Evolutionary conservation across 1,284 basidiomycete genomes (phyloP), one percentile per base, ranked within the genome.

Genomic region (Fistulinella cinereoalba): DNA sequence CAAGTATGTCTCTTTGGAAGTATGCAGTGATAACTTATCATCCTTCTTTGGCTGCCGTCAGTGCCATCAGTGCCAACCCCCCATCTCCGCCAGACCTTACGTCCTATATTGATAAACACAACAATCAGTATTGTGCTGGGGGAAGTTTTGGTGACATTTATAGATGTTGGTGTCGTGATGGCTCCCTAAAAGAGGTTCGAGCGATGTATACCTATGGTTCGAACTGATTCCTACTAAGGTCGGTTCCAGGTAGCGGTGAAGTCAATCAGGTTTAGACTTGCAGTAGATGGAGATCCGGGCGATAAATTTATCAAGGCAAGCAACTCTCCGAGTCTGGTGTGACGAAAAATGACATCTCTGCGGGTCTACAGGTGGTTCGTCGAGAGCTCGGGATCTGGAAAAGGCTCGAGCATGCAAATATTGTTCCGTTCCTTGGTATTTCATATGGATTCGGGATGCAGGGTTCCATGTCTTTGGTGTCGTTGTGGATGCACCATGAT

Each of bases 211-310:
- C n/a, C n/a, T n/a, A n/a, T n/a, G n/a, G n/a, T n/a, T n/a, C n/a
- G n/a, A n/a, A n/a, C n/a, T n/a, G n/a, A n/a, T n/a, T n/a, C n/a
- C n/a, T n/a, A n/a, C n/a, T n/a, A n/a, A n/a, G n/a, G n/a, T n/a
- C n/a, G n/a, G n/a, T 2, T 13, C 21, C 25, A 57, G 53, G 56
- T 57, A 3, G 56, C 53, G 9, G 52, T 60, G 1, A 57, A 60
- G 28, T 25, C 43, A 0, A 38, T 57, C 2, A 42, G 44, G 23
- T 47, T 44, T 5, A 39, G 0, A 0, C 23, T 43, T 8, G 15
- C 19, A 7, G 12, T 36, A 3, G 23, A 53, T 7, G 28, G 28
- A n/a, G 16, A 41, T 18, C 1, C 8, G 2, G 7, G 6, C 18
- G 5, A 37, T 18, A 43, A 10, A 6, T 23, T 31, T 2, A 0